Evolutionary conservation across 2,329 filamentous ascomycete genomes (phyloP), one percentile per base, ranked within the genome.

Genomic region (Penicillium fuscoglaucum): DNA sequence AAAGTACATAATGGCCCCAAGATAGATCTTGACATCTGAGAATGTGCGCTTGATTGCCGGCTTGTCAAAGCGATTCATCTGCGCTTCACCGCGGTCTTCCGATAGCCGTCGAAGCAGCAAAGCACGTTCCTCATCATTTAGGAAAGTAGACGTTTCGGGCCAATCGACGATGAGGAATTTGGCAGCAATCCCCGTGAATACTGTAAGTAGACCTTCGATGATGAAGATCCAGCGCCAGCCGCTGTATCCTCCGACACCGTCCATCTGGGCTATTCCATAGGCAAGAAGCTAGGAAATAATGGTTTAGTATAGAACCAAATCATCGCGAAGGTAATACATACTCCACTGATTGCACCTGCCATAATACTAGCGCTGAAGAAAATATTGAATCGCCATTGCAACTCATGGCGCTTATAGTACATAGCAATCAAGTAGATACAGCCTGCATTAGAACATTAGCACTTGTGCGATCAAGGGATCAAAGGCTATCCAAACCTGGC

Each of bases 1-100:
- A 78, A 87, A 87, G 66, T 86, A 86, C 35, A 89, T 84, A 50
- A 88, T 77, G 5, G 87, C 63, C 58, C 74, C 75, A 12, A 79
- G 71, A 64, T 78, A 80, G 6, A 70, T 58, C 54, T 70, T 70
- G 31, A 62, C 52, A 41, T 83, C 81, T 1, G 54, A 61, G 17
- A 84, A 75, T 47, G 83, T 79, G 19, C 82, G 76, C 55, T 74
- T 74, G 56, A 75, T 72, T 0, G 80, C 76, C 47, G 77, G 74
- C 61, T 78, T 79, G 60, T 84, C 80, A 3, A 84, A 73, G 9
- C 79, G 79, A 57, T 85, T 76, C 83, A 86, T 85, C 50, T 71
- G 76, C 3, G 75, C 76, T 4, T 77, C 76, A 19, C 74, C 76
- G n/a, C 69, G 68, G 45, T 82, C 80, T 4, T 76, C 72, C 3